Percentiles rank a stretch among this genome's conserved stretches.
Conservation (phyloP, 169 alveolate species). For the Eimeria necatrix region DNA sequence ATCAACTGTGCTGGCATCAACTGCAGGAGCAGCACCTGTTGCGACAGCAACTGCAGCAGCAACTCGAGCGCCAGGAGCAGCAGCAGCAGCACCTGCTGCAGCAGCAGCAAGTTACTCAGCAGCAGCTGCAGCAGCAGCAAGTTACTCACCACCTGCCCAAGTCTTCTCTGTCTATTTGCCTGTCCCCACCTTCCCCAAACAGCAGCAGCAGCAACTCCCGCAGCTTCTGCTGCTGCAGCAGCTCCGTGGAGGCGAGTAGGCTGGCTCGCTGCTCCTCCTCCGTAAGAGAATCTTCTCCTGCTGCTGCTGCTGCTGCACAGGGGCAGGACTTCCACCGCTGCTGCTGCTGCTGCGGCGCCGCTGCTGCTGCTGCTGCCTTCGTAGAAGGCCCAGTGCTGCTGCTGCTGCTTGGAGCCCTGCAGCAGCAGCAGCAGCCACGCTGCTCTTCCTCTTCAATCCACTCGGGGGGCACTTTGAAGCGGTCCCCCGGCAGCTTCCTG, state of each 20-base stretch:
- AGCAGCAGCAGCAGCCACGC: constrained; percentile 52
- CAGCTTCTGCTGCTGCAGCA: constrained; percentile 5
- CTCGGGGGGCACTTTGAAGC: constrained; percentile 14
- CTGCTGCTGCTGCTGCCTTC: constrained; percentile 32
- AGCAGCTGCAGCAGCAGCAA: constrained; percentile 16
- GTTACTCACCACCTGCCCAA: not conserved
- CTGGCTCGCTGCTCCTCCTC: constrained; percentile 28
- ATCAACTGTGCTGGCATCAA: not conserved
- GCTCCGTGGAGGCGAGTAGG: constrained; percentile 5
- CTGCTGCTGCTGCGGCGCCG: constrained; percentile 46
- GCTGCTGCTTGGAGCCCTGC: constrained; percentile 26
- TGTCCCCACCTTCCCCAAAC: constrained; percentile 4
- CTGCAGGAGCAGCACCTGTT: not conserved
- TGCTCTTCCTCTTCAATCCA: constrained; percentile 23
- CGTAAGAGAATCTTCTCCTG: not conserved
- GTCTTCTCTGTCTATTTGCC: constrained; percentile 11
- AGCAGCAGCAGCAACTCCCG: constrained; percentile 34
- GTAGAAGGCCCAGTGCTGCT: not conserved
- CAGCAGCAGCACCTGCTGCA: not conserved
- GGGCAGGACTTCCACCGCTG: constrained; percentile 35
- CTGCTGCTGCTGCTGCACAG: constrained; percentile 12
- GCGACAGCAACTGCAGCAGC: not conserved
- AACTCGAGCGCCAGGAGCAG: not conserved
- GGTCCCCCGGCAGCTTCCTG: constrained; percentile 44
- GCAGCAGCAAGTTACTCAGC: not conserved